phyloP scores from a whole-genome alignment of 2,329 filamentous ascomycete genomes.

The Aspergillus melleus region DNA sequence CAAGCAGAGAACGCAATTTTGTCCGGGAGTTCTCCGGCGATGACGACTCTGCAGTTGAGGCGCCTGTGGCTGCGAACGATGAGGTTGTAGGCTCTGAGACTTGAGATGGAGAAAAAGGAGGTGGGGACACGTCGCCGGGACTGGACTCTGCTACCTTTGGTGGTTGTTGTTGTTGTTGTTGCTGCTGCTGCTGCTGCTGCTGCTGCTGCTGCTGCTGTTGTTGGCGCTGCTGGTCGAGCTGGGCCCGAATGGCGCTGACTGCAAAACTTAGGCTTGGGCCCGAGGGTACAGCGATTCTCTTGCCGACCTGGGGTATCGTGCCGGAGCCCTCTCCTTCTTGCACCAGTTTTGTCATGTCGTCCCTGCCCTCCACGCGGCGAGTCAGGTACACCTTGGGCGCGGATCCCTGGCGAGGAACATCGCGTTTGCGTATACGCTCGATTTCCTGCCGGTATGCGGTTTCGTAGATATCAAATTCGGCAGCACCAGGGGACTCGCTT shows the following conservation, averaged over 20 bases:
- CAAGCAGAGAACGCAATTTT: conserved; percentile 24
- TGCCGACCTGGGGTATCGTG: conserved; percentile 9
- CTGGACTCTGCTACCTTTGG: neutral
- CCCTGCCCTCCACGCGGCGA: conserved; percentile 49
- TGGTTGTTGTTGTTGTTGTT: neutral
- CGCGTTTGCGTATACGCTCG: conserved; percentile 62
- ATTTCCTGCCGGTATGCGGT: conserved; percentile 82
- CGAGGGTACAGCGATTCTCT: conserved; percentile 10
- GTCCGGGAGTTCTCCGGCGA: conserved; percentile 15
- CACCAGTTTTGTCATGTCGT: conserved; percentile 35
- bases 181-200: conserved; percentile 10
- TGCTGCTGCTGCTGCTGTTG: conserved; percentile 9
- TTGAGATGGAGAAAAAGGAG: neutral
- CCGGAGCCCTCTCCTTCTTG: conserved; percentile 23
- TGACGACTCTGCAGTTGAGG: conserved; percentile 5
- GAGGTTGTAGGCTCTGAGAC: conserved; percentile 1
- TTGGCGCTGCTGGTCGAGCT: conserved; percentile 15
- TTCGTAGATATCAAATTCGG: conserved; percentile 87
- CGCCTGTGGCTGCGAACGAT: conserved; percentile 1
- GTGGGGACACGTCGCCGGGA: neutral
- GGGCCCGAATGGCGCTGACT: conserved; percentile 17
- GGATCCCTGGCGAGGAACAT: conserved; percentile 39
- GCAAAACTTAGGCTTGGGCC: conserved; percentile 13
- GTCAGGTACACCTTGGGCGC: conserved; percentile 60
- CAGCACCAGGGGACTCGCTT: conserved; percentile 80